Evolutionary conservation across 2,329 filamentous ascomycete species (phyloP).

Genomic region (Aspergillus intermedius): DNA sequence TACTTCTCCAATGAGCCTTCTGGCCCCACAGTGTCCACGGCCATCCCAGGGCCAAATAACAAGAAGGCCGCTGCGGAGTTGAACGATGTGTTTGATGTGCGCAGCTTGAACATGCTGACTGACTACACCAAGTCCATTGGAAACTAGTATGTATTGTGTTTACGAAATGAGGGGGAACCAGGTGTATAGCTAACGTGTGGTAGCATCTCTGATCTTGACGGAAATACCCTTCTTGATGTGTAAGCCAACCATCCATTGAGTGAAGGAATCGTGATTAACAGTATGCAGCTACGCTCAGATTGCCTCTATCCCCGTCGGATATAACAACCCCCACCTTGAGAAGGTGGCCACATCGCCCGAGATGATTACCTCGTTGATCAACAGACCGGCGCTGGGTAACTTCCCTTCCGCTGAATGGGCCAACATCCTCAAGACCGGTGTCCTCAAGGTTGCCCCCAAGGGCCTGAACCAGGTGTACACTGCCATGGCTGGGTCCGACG

Average conservation of each 20-base stretch:
- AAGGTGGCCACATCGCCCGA: constrained; percentile 66
- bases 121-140: constrained; percentile 69
- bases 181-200: not conserved
- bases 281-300: constrained; percentile 71
- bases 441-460: constrained; percentile 75
- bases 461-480: constrained; percentile 87
- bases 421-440: constrained; percentile 67
- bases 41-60: constrained; percentile 70
- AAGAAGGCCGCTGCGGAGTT: constrained; percentile 64
- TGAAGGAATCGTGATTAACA: not conserved
- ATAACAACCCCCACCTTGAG: constrained; percentile 76
- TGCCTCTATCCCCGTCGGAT: constrained; percentile 84
- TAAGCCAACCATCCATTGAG: constrained; percentile 21
- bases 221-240: constrained; percentile 47
- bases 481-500: constrained; percentile 79
- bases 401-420: constrained; percentile 85
- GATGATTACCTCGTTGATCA: constrained; percentile 75
- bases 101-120: constrained; percentile 75
- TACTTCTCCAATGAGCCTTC: constrained; percentile 56
- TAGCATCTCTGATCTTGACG: constrained; percentile 46
- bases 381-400: constrained; percentile 83
- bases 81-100: constrained; percentile 73
- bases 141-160: constrained; percentile 57
- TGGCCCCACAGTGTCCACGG: constrained; percentile 49
- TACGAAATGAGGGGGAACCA: not conserved